phyloP scores from a whole-genome alignment of 768 basidiomycete genomes.

The Xerocomus brunneocitrinus region DNA sequence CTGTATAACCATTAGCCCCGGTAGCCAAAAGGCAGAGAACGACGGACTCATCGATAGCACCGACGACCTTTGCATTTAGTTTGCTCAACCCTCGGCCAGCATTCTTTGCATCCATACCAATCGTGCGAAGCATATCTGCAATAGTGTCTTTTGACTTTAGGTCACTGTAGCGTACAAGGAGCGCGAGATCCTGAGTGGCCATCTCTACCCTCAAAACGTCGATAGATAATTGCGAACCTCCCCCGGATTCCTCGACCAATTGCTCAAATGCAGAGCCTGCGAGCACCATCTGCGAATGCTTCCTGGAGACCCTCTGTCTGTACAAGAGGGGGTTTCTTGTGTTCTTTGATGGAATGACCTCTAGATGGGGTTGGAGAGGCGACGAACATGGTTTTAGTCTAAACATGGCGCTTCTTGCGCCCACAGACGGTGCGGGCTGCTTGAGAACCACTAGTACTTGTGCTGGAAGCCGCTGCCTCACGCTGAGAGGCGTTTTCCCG shows the following conservation, averaged over 20 bases:
- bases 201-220: conserved; percentile 75
- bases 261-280: conserved; percentile 54
- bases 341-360: conserved; percentile 17
- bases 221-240: conserved; percentile 55
- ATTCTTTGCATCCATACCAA: conserved; percentile 58
- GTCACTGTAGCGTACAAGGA: conserved; percentile 59
- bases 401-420: conserved; percentile 29
- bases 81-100: conserved; percentile 57
- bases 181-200: conserved; percentile 64
- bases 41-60: conserved; percentile 68
- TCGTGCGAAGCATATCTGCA: conserved; percentile 46
- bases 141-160: conserved; percentile 57
- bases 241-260: conserved; percentile 53
- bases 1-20: conserved; percentile 32
- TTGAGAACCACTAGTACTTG: conserved; percentile 6
- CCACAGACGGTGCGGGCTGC: conserved; percentile 15
- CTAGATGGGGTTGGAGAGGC: conserved; percentile 21
- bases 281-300: conserved; percentile 20
- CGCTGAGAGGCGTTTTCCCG: conserved; percentile 7
- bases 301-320: conserved; percentile 23
- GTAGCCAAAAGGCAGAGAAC: neutral
- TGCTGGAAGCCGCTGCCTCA: conserved; percentile 2
- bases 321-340: conserved; percentile 27
- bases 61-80: conserved; percentile 62
- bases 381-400: conserved; percentile 17